These are phyloP conservation scores for Aphelidium insulamus DNA, from an alignment of 371 early-diverging fungal genomes.

Conservation along the genomic window DNA sequence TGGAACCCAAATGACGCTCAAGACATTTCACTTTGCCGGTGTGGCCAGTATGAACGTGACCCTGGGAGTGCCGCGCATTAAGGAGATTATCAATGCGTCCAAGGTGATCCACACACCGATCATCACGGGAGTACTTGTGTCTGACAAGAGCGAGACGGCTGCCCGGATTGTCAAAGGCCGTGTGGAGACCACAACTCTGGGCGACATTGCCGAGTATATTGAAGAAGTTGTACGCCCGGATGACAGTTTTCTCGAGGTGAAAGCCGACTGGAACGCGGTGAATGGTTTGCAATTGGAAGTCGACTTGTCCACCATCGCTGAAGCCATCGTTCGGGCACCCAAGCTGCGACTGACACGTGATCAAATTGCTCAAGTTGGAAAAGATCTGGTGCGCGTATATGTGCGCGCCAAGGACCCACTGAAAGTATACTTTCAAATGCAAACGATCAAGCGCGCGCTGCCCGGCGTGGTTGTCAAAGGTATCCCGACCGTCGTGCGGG, in stretches of 20 bases:
- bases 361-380: constrained; percentile 45
- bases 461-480: constrained; percentile 72
- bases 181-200: constrained; percentile 67
- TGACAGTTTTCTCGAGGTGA: constrained; percentile 50
- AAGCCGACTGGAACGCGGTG: constrained; percentile 59
- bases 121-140: constrained; percentile 56
- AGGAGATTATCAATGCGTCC: constrained; percentile 85
- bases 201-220: constrained; percentile 76
- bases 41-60: constrained; percentile 98
- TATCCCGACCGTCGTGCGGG: constrained; percentile 57
- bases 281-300: constrained; percentile 51
- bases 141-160: constrained; percentile 34
- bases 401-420: constrained; percentile 34
- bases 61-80: constrained; percentile 97
- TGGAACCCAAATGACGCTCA: constrained; percentile 99
- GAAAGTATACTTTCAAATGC: constrained; percentile 45
- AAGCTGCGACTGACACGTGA: constrained; percentile 60
- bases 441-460: constrained; percentile 60
- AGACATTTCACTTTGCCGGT: constrained; percentile 99
- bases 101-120: constrained; percentile 90
- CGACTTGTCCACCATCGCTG: constrained; percentile 41
- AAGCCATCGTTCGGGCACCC: constrained; percentile 49
- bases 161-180: constrained; percentile 90
- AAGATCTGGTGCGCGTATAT: constrained; percentile 47
- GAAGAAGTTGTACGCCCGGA: constrained; percentile 61